Evolutionary conservation across 495 filamentous ascomycete species (phyloP).

Genomic region (Ascodesmis nigricans): DNA sequence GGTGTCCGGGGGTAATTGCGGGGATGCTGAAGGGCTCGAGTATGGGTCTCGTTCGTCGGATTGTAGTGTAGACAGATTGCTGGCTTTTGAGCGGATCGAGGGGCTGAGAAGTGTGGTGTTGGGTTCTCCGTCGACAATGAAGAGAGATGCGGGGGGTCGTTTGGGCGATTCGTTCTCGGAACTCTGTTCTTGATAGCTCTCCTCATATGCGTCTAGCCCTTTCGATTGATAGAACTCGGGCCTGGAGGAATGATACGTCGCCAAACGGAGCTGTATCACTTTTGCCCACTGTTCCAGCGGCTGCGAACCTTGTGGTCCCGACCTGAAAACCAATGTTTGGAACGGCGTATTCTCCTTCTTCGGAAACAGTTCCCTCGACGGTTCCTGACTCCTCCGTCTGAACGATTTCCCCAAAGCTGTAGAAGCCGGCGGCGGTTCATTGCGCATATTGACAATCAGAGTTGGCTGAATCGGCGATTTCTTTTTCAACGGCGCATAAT

Average conservation of each 20-base stretch:
- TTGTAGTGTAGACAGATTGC: conserved; percentile 21
- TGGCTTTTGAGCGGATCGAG: conserved; percentile 16
- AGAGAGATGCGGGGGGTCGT: conserved; percentile 11
- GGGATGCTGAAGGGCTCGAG: too few species aligned
- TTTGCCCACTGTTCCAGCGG: conserved; percentile 14
- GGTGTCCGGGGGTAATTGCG: conserved; percentile 8
- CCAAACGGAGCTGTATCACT: conserved; percentile 15
- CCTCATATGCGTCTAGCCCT: too few species aligned
- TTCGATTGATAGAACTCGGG: too few species aligned
- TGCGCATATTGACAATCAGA: conserved; percentile 16
- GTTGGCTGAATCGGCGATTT: conserved; percentile 19
- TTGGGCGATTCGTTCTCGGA: conserved; percentile 6
- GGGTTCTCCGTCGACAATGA: conserved; percentile 19
- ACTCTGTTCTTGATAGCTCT: too few species aligned
- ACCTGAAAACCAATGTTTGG: conserved; percentile 16
- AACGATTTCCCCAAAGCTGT: conserved; percentile 17
- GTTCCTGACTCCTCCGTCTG: conserved; percentile 18
- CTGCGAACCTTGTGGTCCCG: conserved; percentile 6
- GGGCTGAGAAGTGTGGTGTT: conserved; percentile 19
- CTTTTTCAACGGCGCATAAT: conserved; percentile 17
- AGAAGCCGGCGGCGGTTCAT: conserved; percentile 10
- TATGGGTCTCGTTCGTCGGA: too few species aligned
- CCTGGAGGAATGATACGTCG: too few species aligned
- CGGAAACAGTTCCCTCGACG: conserved; percentile 6
- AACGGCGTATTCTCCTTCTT: conserved; percentile 8